phyloP scores from a whole-genome alignment of 2,329 filamentous ascomycete genomes.

The Exophiala xenobiotica region DNA sequence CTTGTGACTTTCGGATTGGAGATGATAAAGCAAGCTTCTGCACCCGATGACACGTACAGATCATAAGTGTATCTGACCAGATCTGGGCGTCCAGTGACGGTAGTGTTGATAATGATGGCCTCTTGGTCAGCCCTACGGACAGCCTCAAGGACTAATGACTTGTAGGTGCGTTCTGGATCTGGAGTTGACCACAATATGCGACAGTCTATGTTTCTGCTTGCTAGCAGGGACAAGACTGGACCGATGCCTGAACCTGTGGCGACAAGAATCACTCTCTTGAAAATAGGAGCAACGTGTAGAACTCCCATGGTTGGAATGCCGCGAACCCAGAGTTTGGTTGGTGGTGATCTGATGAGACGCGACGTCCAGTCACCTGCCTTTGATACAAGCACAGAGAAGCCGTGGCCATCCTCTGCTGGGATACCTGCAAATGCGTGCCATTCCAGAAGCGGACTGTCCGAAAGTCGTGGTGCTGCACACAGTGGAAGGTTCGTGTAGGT shows the following conservation, averaged over 20 bases:
- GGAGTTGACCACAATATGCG: conserved; percentile 70
- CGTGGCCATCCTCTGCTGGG: conserved; percentile 56
- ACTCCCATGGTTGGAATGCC: conserved; percentile 68
- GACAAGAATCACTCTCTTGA: conserved; percentile 64
- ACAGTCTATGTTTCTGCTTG: conserved; percentile 43
- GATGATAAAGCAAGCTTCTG: conserved; percentile 72
- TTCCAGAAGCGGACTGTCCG: conserved; percentile 63
- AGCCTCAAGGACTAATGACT: conserved; percentile 54
- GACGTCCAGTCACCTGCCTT: conserved; percentile 75
- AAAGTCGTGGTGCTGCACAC: conserved; percentile 59
- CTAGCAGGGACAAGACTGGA: conserved; percentile 63
- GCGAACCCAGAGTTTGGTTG: conserved; percentile 64
- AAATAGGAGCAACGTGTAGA: conserved; percentile 65
- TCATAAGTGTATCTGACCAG: conserved; percentile 57
- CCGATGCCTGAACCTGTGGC: conserved; percentile 74
- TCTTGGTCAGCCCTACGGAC: conserved; percentile 60
- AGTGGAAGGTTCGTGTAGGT: conserved; percentile 60
- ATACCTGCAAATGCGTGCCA: conserved; percentile 78
- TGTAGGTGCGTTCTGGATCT: conserved; percentile 62
- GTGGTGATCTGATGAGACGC: conserved; percentile 61
- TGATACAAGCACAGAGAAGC: conserved; percentile 69
- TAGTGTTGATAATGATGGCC: conserved; percentile 68
- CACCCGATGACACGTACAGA: conserved; percentile 47
- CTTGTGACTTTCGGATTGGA: conserved; percentile 67
- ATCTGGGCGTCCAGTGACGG: conserved; percentile 58